Percentiles rank a stretch among this genome's conserved stretches.
Evolutionary conservation across 2,329 filamentous ascomycete species (phyloP).

Genomic region (Penicillium brasilianum): DNA sequence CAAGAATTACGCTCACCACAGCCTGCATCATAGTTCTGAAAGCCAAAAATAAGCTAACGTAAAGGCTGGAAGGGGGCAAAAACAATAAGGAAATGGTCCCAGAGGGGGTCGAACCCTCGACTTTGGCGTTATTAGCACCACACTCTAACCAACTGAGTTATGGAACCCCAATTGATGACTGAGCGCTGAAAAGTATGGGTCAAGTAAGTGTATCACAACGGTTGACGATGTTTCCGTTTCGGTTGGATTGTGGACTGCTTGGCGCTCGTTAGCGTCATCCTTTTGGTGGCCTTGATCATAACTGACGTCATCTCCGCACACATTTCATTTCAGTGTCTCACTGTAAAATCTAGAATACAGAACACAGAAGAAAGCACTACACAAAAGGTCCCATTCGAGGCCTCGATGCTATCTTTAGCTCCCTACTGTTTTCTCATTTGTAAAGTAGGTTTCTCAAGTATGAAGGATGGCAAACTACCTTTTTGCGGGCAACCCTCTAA

Average conservation of each 20-base stretch:
- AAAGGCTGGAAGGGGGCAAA: background rate
- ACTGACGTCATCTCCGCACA: background rate
- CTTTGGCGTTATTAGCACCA: conserved; percentile 13
- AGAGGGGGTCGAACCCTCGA: conserved; percentile 12
- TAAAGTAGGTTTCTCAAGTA: too few species aligned
- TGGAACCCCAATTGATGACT: conserved; percentile 1
- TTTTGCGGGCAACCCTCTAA: background rate
- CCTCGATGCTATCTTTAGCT: too few species aligned
- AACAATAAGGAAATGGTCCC: conserved; percentile 2
- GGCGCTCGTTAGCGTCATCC: background rate
- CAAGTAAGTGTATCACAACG: background rate
- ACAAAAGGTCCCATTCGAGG: too few species aligned
- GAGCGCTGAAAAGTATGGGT: background rate
- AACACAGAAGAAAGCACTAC: background rate
- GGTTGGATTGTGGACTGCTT: background rate
- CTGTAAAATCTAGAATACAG: too few species aligned
- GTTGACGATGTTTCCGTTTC: background rate
- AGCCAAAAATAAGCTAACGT: background rate
- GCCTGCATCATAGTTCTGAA: background rate
- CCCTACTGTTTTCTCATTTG: too few species aligned
- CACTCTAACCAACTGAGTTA: conserved; percentile 13
- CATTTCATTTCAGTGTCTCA: too few species aligned
- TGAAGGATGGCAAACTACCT: too few species aligned
- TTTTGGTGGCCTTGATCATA: background rate
- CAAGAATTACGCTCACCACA: too few species aligned